Percentiles rank a stretch among this genome's conserved stretches.
Evolutionary conservation across 2,329 filamentous ascomycete genomes (phyloP).

Genomic region (Aureobasidium namibiae): DNA sequence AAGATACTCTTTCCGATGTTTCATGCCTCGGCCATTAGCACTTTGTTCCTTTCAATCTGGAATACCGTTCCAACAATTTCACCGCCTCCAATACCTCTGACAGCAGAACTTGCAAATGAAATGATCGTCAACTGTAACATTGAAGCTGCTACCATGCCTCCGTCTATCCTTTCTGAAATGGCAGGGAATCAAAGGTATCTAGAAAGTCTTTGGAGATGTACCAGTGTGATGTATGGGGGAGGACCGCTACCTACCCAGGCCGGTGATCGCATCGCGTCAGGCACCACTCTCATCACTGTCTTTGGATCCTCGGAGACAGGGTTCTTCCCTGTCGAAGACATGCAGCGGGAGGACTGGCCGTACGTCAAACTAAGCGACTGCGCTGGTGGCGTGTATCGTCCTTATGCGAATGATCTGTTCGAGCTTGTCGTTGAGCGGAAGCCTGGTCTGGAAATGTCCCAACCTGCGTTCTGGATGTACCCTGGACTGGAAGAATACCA

Average conservation of each 20-base stretch:
- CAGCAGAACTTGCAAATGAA: background rate
- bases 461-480: slow-evolving; percentile 24
- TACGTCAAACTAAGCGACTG: slow-evolving; percentile 18
- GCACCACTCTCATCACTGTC: slow-evolving; percentile 7
- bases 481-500: slow-evolving; percentile 23
- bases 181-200: background rate
- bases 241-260: slow-evolving; percentile 11
- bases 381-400: slow-evolving; percentile 12
- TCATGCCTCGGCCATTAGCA: background rate
- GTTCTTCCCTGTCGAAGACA: slow-evolving; percentile 16
- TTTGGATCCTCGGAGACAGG: slow-evolving; percentile 16
- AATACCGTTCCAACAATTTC: background rate
- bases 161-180: slow-evolving; percentile 12
- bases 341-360: slow-evolving; percentile 14
- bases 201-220: background rate
- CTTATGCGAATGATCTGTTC: slow-evolving; percentile 19
- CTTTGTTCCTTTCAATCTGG: slow-evolving; percentile 2
- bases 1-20: background rate
- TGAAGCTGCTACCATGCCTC: slow-evolving; percentile 11
- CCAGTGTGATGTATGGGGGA: slow-evolving; percentile 10
- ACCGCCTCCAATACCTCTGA: background rate
- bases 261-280: slow-evolving; percentile 8
- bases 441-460: slow-evolving; percentile 17
- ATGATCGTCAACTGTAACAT: slow-evolving; percentile 1
- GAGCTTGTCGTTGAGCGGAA: slow-evolving; percentile 31